Evolutionary conservation across 2,329 filamentous ascomycete genomes (phyloP).

Genomic region (Paracamarosporium sp.): DNA sequence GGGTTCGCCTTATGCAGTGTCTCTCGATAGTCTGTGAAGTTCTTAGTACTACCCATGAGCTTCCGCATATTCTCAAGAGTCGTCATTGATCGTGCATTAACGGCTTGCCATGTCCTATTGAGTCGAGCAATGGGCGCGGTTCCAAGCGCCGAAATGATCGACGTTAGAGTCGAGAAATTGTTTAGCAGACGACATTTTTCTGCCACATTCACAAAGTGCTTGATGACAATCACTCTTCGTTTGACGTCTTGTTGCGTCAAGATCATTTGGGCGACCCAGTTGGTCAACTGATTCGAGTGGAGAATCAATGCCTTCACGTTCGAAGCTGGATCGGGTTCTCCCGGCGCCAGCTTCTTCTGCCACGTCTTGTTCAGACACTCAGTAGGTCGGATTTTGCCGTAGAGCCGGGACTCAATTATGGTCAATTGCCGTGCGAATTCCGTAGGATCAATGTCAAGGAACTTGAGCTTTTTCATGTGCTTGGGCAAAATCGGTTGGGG

Average conservation of each 20-base stretch:
- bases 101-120: conserved; percentile 91
- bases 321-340: conserved; percentile 82
- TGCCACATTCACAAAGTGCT: conserved; percentile 95
- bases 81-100: conserved; percentile 81
- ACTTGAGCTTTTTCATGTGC: conserved; percentile 99
- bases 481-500: conserved; percentile 92
- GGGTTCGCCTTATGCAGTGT: conserved; percentile 91
- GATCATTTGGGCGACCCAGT: conserved; percentile 99
- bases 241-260: conserved; percentile 92
- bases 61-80: conserved; percentile 89
- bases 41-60: conserved; percentile 96
- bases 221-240: conserved; percentile 95
- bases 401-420: conserved; percentile 93
- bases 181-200: conserved; percentile 96
- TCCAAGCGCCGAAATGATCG: conserved; percentile 93
- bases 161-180: conserved; percentile 97
- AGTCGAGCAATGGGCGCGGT: conserved; percentile 95
- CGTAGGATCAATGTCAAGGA: conserved; percentile 92
- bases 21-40: conserved; percentile 96
- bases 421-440: conserved; percentile 98
- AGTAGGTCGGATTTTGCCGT: conserved; percentile 93
- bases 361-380: conserved; percentile 99
- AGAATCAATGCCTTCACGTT: conserved; percentile 97
- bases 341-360: conserved; percentile 90
- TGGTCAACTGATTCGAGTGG: conserved; percentile 98